Evolutionary conservation across 2,329 filamentous ascomycete species (phyloP).

Genomic region (Penicillium sp.): DNA sequence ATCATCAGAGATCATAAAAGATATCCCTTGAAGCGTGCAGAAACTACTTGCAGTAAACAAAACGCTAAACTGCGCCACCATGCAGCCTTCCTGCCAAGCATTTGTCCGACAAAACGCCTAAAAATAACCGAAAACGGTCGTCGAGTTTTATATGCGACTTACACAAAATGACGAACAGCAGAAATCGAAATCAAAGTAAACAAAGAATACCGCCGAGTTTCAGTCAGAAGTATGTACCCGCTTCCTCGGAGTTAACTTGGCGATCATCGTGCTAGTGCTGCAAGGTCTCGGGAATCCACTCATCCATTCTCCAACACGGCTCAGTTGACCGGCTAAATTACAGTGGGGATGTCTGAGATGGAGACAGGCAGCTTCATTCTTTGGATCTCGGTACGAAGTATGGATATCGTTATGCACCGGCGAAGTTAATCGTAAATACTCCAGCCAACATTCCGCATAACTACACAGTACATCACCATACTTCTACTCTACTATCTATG

Average conservation of each 20-base stretch:
- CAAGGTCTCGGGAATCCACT: conserved; percentile 1
- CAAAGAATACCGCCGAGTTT: too few relatives aligned
- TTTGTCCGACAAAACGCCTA: conserved; percentile 10
- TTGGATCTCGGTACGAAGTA: too few relatives aligned
- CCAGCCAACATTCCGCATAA: too few relatives aligned
- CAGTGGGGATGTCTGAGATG: conserved; percentile 1
- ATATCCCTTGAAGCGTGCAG: conserved; percentile 3
- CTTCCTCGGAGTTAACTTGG: too few relatives aligned
- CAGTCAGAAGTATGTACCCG: too few relatives aligned
- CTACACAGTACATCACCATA: too few relatives aligned
- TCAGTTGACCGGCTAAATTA: neutral
- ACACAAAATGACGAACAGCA: neutral
- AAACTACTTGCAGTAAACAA: neutral
- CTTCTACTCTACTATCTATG: neutral
- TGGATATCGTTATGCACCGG: too few relatives aligned
- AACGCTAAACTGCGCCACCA: conserved; percentile 10
- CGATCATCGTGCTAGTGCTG: too few relatives aligned
- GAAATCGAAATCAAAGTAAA: neutral
- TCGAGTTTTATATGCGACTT: neutral
- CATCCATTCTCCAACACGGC: conserved; percentile 1
- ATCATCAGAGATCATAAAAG: neutral
- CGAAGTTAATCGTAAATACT: too few relatives aligned
- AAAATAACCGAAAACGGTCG: conserved; percentile 6
- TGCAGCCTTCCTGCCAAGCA: conserved; percentile 8
- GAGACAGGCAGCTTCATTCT: neutral